Evolutionary conservation across 1,284 basidiomycete species (phyloP), one percentile per base, ranked within the genome.

Genomic region (Microbotryomycetes sp.): DNA sequence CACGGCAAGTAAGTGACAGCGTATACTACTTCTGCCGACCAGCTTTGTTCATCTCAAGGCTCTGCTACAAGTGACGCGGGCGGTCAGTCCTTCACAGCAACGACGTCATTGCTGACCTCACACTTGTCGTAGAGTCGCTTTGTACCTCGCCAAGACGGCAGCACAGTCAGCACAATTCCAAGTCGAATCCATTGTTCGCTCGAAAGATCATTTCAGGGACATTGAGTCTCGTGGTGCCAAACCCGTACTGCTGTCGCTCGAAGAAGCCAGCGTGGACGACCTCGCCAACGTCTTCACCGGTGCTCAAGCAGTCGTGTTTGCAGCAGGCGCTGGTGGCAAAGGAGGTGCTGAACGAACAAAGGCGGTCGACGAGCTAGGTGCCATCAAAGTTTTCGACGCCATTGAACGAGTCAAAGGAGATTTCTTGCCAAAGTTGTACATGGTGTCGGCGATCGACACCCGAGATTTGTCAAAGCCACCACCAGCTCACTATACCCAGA

Each of bases 251-350:
- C 78, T 86, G 30, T 85, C 84, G 3, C 77, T 88, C 32, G 86
- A 87, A 69, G 79, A 81, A 14, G 76, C 80, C 3, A 71, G 81
- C 0, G 77, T 79, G 0, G 61, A 76, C 3, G 79, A 82, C 4
- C 80, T 87, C 63, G 78, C 78, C 2, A 66, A 76, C 1, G 78
- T 80, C 2, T 83, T 88, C 65, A 67, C 77, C 28, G 79, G 78
- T 3, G 73, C 78, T n/a, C 76, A 81, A 51, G 77, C 78, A 6
- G 82, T 88, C 16, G 80, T 86, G 65, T 88, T 85, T 70, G 77
- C 81, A 23, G 85, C 85, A 0, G 87, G 87, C 2, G 84, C 86
- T 0, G 86, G 85, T 0, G 85, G 84, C 0, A 84, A 85, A 69
- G 86, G 84, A 6, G 68, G 82, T 0, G 75, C 79, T 12, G 84